Evolutionary conservation across 768 basidiomycete species (phyloP).

Genomic region (Mycena chlorophos): DNA sequence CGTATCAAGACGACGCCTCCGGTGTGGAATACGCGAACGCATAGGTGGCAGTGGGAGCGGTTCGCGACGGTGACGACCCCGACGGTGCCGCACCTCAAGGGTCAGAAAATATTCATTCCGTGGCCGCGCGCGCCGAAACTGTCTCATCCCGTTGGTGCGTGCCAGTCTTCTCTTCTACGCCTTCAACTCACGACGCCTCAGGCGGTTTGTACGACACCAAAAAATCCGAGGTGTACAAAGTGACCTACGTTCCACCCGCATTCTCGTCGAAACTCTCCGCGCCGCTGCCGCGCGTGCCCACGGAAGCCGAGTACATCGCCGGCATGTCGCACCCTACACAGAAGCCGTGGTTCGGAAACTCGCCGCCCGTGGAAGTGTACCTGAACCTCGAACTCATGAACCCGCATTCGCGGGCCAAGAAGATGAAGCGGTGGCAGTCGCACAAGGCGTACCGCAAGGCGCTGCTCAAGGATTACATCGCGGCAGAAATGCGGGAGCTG

Average conservation of each 20-base stretch:
- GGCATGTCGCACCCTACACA: conserved; percentile 57
- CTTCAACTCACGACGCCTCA: conserved; percentile 26
- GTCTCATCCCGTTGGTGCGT: conserved; percentile 46
- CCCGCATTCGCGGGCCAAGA: conserved; percentile 81
- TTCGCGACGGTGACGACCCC: conserved; percentile 68
- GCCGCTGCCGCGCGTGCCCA: conserved; percentile 41
- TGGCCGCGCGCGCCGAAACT: conserved; percentile 63
- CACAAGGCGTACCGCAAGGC: conserved; percentile 47
- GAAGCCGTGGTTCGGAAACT: conserved; percentile 44
- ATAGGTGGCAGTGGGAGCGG: conserved; percentile 72
- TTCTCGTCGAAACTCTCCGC: conserved; percentile 41
- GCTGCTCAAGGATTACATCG: conserved; percentile 54
- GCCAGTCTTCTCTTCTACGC: background rate
- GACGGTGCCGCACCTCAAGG: conserved; percentile 44
- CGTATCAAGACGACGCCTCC: conserved; percentile 65
- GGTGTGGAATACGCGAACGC: conserved; percentile 53
- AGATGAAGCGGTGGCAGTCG: conserved; percentile 72
- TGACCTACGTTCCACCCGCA: conserved; percentile 70
- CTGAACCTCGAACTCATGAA: conserved; percentile 73
- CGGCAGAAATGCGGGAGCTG: conserved; percentile 54
- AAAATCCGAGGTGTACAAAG: conserved; percentile 57
- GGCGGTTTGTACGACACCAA: conserved; percentile 66
- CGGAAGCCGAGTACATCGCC: conserved; percentile 60
- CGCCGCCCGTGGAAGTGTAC: conserved; percentile 64
- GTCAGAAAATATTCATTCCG: conserved; percentile 52